A percentile compares a stretch with the other conserved stretches of the same genome.
Evolutionary conservation across 495 filamentous ascomycete species (phyloP).

Genomic region (Hyaloscypha hepaticicola): DNA sequence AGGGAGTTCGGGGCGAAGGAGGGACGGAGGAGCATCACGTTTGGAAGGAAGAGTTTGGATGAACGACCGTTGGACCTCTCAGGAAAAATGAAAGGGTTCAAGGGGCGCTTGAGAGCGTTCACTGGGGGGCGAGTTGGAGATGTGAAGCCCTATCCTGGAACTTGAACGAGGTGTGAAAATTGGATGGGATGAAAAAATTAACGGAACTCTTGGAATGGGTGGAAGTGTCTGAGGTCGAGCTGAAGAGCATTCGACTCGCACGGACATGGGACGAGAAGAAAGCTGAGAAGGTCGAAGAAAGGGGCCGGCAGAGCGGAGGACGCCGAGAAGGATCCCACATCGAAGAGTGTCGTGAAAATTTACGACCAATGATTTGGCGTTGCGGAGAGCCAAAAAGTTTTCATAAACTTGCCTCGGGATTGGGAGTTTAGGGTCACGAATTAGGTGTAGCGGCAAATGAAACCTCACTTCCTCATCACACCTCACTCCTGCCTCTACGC

Average conservation of each 20-base stretch:
- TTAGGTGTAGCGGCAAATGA: background rate
- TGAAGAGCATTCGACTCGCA: background rate
- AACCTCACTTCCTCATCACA: background rate
- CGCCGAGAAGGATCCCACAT: background rate
- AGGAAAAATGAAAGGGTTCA: conserved; percentile 19
- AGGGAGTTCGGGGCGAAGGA: conserved; percentile 13
- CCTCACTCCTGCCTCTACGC: background rate
- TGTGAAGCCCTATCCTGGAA: conserved; percentile 18
- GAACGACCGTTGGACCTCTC: conserved; percentile 3
- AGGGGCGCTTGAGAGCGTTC: conserved; percentile 21
- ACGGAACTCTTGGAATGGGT: background rate
- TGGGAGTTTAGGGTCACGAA: background rate
- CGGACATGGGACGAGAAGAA: background rate
- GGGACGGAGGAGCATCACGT: conserved; percentile 23
- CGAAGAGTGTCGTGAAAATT: background rate
- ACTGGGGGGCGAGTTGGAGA: conserved; percentile 12
- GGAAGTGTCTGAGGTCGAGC: background rate
- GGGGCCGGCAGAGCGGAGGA: background rate
- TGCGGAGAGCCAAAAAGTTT: background rate
- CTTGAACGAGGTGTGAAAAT: conserved; percentile 1
- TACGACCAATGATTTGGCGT: background rate
- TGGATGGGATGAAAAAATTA: background rate
- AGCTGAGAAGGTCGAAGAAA: too few species aligned
- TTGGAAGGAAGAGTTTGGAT: conserved; percentile 15
- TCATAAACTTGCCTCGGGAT: background rate